These are phyloP conservation scores for Trichoderma pleuroti DNA, from an alignment of 2,329 filamentous ascomycete genomes.

Conservation along the genomic window DNA sequence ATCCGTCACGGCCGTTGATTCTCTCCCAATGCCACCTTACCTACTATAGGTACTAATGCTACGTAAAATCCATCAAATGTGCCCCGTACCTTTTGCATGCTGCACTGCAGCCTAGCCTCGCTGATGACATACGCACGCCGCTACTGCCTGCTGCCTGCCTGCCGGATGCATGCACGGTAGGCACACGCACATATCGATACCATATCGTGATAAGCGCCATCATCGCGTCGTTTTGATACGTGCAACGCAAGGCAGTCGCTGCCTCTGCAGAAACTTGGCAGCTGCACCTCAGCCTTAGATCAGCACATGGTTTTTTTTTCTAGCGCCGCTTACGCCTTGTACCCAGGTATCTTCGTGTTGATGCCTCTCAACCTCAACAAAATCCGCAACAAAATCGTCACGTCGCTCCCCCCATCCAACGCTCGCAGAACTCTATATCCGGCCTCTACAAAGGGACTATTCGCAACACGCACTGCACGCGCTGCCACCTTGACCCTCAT, in stretches of 20 bases:
- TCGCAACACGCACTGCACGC: not conserved
- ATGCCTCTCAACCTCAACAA: not conserved
- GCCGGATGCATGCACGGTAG: not conserved
- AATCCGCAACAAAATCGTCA: not conserved
- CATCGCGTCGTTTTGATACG: not conserved
- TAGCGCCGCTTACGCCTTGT: not conserved
- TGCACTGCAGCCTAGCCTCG: not conserved
- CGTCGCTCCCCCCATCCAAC: not conserved
- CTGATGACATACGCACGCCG: slow-evolving; percentile 6
- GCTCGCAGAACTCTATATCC: not conserved
- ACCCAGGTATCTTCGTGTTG: not conserved
- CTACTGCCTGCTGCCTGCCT: not conserved
- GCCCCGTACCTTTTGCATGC: not conserved
- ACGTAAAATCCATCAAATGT: not conserved
- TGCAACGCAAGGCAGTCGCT: not conserved
- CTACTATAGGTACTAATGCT: too few species aligned
- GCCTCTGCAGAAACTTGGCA: not conserved
- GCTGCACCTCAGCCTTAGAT: not conserved
- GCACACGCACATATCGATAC: too few species aligned
- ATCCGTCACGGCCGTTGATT: not conserved
- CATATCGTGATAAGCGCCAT: not conserved
- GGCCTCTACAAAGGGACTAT: not conserved
- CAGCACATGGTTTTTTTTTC: not conserved
- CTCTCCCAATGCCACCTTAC: not conserved
- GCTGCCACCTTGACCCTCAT: not conserved